Evolutionary conservation across 768 basidiomycete genomes (phyloP).

Genomic region (Termitomyces sp.): DNA sequence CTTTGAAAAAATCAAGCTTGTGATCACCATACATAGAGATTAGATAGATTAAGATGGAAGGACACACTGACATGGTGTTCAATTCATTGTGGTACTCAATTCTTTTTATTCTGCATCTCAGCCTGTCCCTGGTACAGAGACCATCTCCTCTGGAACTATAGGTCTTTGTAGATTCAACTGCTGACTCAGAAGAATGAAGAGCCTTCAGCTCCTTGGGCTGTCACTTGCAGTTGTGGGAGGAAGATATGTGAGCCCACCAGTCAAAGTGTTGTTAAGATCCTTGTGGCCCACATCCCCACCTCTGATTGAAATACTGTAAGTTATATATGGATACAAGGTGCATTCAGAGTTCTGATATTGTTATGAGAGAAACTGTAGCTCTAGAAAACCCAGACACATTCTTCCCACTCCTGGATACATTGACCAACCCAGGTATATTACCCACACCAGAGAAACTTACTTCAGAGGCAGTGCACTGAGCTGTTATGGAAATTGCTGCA

Average conservation of each 20-base stretch:
- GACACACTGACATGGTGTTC: slow-evolving; percentile 12
- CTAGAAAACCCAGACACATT: slow-evolving; percentile 70
- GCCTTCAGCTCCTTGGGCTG: slow-evolving; percentile 14
- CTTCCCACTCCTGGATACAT: slow-evolving; percentile 69
- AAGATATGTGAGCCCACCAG: slow-evolving; percentile 35
- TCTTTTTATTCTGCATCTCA: slow-evolving; percentile 5
- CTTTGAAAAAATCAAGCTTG: slow-evolving; percentile 16
- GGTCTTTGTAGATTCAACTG: background rate
- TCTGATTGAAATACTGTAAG: slow-evolving; percentile 64
- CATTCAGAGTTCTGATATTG: background rate
- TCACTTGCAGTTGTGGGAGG: slow-evolving; percentile 13
- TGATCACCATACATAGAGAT: slow-evolving; percentile 9
- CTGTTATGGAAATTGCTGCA: slow-evolving; percentile 49
- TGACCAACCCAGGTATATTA: slow-evolving; percentile 50
- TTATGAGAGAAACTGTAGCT: slow-evolving; percentile 72
- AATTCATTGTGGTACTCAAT: background rate
- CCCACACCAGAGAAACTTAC: slow-evolving; percentile 32
- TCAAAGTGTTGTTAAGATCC: slow-evolving; percentile 57
- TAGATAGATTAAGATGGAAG: slow-evolving; percentile 9
- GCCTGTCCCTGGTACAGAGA: background rate
- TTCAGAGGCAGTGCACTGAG: slow-evolving; percentile 51
- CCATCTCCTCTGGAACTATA: background rate
- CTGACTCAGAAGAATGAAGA: slow-evolving; percentile 14
- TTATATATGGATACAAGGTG: slow-evolving; percentile 14
- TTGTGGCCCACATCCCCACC: slow-evolving; percentile 66